Conservation (phyloP, 305 asterid species). For the Ilex paraguariensis region DNA sequence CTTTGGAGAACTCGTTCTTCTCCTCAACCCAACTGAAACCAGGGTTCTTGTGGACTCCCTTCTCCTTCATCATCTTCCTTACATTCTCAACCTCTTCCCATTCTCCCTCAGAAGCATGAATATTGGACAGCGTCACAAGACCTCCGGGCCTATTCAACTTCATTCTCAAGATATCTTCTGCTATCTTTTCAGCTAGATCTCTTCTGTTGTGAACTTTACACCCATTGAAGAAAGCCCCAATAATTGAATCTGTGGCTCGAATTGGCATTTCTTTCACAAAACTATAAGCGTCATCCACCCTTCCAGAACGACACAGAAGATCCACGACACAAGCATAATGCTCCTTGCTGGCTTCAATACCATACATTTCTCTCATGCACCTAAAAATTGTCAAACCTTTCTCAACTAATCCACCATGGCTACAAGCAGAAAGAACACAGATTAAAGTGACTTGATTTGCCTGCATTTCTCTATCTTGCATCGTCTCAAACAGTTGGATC, state of each 20-base stretch:
- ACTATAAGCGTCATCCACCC: constrained; percentile 52
- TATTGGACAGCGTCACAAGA: constrained; percentile 52
- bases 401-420: constrained; percentile 58
- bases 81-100: constrained; percentile 51
- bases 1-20: neutral
- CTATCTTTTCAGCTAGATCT: constrained; percentile 59
- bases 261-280: constrained; percentile 30
- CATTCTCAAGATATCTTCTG: constrained; percentile 24
- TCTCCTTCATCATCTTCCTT: constrained; percentile 45
- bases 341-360: constrained; percentile 37
- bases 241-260: constrained; percentile 32
- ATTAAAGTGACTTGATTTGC: constrained; percentile 57
- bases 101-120: constrained; percentile 57
- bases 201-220: constrained; percentile 58
- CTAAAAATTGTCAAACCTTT: constrained; percentile 50
- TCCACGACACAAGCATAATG: constrained; percentile 58
- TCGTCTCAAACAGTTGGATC: constrained; percentile 37
- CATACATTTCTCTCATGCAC: constrained; percentile 28
- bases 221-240: constrained; percentile 70
- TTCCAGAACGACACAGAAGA: constrained; percentile 57
- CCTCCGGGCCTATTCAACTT: constrained; percentile 44
- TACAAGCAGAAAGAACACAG: constrained; percentile 50
- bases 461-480: constrained; percentile 34
- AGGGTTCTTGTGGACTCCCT: constrained; percentile 32
- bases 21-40: constrained; percentile 40